These are phyloP conservation scores for Magnusiomyces paraingens DNA, from an alignment of 1,139 yeast genomes.

Conservation along the genomic window DNA sequence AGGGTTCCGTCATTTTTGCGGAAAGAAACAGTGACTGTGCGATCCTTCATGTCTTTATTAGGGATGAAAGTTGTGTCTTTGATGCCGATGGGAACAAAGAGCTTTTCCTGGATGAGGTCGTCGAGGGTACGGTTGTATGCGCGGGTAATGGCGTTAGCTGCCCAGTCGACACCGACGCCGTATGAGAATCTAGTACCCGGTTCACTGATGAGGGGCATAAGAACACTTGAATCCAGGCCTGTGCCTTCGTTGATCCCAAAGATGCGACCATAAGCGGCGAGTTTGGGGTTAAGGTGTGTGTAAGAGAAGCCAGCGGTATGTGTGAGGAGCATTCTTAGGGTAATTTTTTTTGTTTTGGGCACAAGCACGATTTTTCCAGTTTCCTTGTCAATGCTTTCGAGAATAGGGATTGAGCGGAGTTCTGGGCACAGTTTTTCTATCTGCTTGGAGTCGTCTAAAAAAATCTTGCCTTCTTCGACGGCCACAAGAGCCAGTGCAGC, in stretches of 20 bases:
- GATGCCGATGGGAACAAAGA: slow-evolving; percentile 6
- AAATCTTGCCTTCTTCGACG: slow-evolving; percentile 40
- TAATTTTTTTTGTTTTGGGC: slow-evolving; percentile 36
- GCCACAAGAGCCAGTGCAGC: slow-evolving; percentile 42
- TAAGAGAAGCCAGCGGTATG: slow-evolving; percentile 38
- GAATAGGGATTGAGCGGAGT: slow-evolving; percentile 25
- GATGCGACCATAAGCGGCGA: slow-evolving; percentile 4
- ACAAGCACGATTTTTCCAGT: slow-evolving; percentile 28
- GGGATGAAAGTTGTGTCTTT: slow-evolving; percentile 5
- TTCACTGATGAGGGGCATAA: slow-evolving; percentile 42
- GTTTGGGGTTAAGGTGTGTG: slow-evolving; percentile 28
- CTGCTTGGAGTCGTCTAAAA: slow-evolving; percentile 35
- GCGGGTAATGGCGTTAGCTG: slow-evolving; percentile 40
- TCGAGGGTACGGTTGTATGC: not conserved
- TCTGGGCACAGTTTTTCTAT: slow-evolving; percentile 37
- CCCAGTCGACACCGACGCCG: slow-evolving; percentile 49
- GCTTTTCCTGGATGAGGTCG: not conserved
- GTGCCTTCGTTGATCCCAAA: slow-evolving; percentile 11
- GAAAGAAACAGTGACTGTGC: slow-evolving; percentile 9
- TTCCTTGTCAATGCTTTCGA: slow-evolving; percentile 33
- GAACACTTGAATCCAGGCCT: slow-evolving; percentile 18
- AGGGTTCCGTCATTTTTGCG: slow-evolving; percentile 4
- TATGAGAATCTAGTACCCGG: slow-evolving; percentile 50
- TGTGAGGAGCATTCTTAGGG: slow-evolving; percentile 43
- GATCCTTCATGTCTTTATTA: not conserved